Base-by-base conservation (phyloP, 192 early-diverging fungal genomes). In the Gigaspora rosea region DNA sequence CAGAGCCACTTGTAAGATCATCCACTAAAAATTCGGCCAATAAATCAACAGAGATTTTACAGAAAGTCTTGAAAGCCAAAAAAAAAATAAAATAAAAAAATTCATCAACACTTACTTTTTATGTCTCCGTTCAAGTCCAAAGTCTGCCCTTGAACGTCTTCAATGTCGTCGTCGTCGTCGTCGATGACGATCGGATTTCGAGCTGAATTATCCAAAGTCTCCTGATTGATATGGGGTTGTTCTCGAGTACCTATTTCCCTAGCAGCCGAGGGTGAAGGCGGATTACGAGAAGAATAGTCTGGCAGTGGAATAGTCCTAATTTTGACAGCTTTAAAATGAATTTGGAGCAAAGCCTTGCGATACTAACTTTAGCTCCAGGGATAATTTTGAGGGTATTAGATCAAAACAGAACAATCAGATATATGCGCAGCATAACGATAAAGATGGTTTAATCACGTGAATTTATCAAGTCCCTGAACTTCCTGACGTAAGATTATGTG, bases 1-100 rank as follows among this genome's bases (percentile, higher is more conserved):
- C 88, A 4, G 87, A 88, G 59, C 85, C 87, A 54, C 84, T 89
- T 57, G 85, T 86, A 73, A 87, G 83, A 63, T 88, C 87, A 57
- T 88, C 87, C 85, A 88, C 84, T 66, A n/a, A 10, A 11, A 47
- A 65, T 36, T 12, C 8, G 8, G n/a, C 3, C 4, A n/a, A 46
- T 4, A 20, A 66, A 66, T n/a, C 41, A 41, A 7, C 7, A 6
- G 3, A 41, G 41, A 41, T 41, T 6, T 7, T 41, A 41, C 7
- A 7, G 41, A 41, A 41, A 41, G 0, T 41, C 41, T 41, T 41
- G 41, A 41, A 41, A 41, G 41, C 2, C 7, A 0, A 41, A 41
- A 27, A 27, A 27, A 27, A 27, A 27, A 27, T n/a, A n/a, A n/a
- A n/a, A n/a, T n/a, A 27, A 27, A 27, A 27, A 41, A 41, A 6